A percentile compares a stretch with the other conserved stretches of the same genome.
phyloP scores from a whole-genome alignment of 495 filamentous ascomycete species.

The Xylaria nigripes region DNA sequence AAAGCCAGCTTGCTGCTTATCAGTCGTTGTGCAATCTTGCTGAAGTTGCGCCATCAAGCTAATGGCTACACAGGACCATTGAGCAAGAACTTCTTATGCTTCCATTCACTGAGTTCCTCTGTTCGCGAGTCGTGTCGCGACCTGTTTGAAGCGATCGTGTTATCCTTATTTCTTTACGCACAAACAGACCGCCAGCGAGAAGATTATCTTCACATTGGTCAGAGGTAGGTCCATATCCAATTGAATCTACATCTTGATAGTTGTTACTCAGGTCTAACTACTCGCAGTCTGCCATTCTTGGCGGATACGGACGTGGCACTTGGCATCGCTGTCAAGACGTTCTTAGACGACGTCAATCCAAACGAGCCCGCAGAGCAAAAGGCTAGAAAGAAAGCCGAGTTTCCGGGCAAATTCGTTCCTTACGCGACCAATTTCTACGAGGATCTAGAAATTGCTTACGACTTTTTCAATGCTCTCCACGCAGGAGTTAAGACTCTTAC shows the following conservation, averaged over 20 bases:
- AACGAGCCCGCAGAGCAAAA: slow-evolving; percentile 53
- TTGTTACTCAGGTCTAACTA: slow-evolving; percentile 24
- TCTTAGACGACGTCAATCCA: slow-evolving; percentile 72
- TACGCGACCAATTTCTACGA: slow-evolving; percentile 64
- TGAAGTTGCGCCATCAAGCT: slow-evolving; percentile 68
- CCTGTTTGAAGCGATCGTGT: slow-evolving; percentile 69
- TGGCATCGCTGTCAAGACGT: slow-evolving; percentile 85
- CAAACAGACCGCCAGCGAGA: slow-evolving; percentile 62
- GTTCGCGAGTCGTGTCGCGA: slow-evolving; percentile 72
- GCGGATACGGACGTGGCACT: slow-evolving; percentile 74
- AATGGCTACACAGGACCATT: slow-evolving; percentile 94
- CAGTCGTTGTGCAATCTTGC: slow-evolving; percentile 74
- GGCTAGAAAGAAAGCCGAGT: slow-evolving; percentile 45
- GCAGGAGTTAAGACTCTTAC: slow-evolving; percentile 56
- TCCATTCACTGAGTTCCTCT: slow-evolving; percentile 71
- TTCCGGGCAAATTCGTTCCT: slow-evolving; percentile 62
- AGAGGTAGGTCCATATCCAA: slow-evolving; percentile 49
- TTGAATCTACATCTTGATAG: background rate
- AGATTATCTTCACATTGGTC: slow-evolving; percentile 61
- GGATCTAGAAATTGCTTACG: slow-evolving; percentile 73
- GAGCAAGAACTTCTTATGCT: slow-evolving; percentile 80
- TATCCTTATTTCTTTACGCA: slow-evolving; percentile 70
- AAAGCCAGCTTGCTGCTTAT: slow-evolving; percentile 68
- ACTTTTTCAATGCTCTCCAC: slow-evolving; percentile 75
- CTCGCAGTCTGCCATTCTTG: slow-evolving; percentile 72